Base-by-base conservation (phyloP, 176 grass and related monocot genomes). In the Otatea glauca region DNA sequence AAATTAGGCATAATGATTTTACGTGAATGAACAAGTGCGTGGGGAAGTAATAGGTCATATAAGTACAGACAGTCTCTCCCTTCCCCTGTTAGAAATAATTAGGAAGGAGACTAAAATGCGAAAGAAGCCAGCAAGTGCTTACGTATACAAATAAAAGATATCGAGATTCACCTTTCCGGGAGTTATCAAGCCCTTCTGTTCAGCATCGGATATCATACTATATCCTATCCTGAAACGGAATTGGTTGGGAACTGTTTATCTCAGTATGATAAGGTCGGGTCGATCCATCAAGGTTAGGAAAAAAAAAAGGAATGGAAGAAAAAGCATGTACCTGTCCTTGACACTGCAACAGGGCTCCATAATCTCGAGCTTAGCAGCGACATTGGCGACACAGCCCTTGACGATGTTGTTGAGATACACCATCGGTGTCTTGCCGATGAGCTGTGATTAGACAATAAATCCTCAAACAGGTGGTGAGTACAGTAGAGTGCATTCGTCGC, bases 311-410 rank as follows among this genome's bases (percentile, higher is more conserved):
- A 78, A 60, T 0, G 61, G 25, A 65, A 48, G 32, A 20, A 37
- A 2, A 65, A 50, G 27, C 11, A 17, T 38, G 61, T 37, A 93
- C 96, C 96, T 95, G 77, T 98, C 96, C 89, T 98, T 98, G 80
- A 98, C 96, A 70, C 96, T 98, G 77, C 96, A 93, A 44, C 96
- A 98, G 39, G 96, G 96, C 76, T 98, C 96, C 96, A 98, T 98
- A 76, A 95, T 93, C 93, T 98, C 96, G 23, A 98, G 96, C 89
- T 98, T 98, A 74, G 91, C 96, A 39, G 93, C 91, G 5, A 98
- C 68, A 84, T 93, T 93, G 58, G 93, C 93, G 13, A 92, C 89
- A 54, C 85, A 93, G 32, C 96, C 96, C 68, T 93, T 86, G 76
- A 90, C 91, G 61, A 98, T 85, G 17, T 90, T 98, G 71, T 98